Conservation (phyloP, 345 rosid species). For the Gossypium stocksii region DNA sequence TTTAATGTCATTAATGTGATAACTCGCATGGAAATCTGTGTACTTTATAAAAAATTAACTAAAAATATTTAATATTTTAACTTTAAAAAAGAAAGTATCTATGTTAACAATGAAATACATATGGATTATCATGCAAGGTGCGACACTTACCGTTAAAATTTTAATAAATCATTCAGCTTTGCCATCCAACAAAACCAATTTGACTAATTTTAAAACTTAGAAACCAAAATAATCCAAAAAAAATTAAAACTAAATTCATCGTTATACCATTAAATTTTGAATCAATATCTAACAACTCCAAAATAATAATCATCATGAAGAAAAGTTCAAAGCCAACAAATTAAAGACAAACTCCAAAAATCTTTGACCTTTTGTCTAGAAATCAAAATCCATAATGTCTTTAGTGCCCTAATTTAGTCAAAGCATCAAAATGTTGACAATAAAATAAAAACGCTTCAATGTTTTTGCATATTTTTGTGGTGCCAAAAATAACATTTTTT, state of each 20-base stretch:
- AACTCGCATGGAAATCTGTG: rapidly evolving
- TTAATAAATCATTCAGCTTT: too few species aligned
- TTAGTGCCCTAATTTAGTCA: background rate
- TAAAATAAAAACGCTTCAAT: background rate
- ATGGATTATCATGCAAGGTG: too few species aligned
- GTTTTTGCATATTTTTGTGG: background rate
- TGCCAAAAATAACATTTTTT: background rate
- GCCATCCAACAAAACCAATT: rapidly evolving
- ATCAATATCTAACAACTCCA: background rate
- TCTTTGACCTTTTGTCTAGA: slow-evolving; percentile 2
- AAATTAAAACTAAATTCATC: too few species aligned
- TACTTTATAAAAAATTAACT: too few species aligned
- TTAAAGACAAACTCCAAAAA: background rate
- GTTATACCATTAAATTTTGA: too few species aligned
- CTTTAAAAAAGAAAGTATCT: too few species aligned
- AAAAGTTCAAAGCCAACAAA: background rate
- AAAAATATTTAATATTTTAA: too few species aligned
- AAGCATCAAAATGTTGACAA: slow-evolving; percentile 2
- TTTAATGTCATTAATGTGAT: too few species aligned
- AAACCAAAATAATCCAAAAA: too few species aligned
- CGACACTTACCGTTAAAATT: too few species aligned
- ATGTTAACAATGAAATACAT: too few species aligned
- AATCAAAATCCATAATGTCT: background rate
- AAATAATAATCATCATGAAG: background rate
- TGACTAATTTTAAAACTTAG: too few species aligned